phyloP scores from a whole-genome alignment of 768 basidiomycete genomes.

The Cystofilobasidium capitatum region DNA sequence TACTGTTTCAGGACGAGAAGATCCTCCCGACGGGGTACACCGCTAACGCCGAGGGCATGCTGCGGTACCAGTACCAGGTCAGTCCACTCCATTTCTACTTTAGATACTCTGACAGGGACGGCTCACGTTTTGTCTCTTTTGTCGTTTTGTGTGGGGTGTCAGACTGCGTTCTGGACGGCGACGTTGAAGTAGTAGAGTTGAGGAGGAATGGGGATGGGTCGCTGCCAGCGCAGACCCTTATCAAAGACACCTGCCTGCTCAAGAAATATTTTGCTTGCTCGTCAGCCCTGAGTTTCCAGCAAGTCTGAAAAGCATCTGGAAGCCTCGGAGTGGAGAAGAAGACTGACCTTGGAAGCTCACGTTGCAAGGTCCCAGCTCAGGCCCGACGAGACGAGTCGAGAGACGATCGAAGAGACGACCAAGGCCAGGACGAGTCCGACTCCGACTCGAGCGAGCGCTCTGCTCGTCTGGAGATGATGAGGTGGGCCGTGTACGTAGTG shows the following conservation, averaged over 20 bases:
- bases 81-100: not conserved
- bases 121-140: not conserved
- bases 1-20: conserved; percentile 56
- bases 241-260: too few relatives aligned
- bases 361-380: not conserved
- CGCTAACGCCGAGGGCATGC: conserved; percentile 66
- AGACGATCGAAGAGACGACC: not conserved
- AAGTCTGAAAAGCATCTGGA: too few relatives aligned
- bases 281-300: too few relatives aligned
- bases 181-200: not conserved
- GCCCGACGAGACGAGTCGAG: not conserved
- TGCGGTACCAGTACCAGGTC: conserved; percentile 68
- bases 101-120: too few relatives aligned
- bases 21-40: conserved; percentile 78
- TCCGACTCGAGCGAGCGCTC: not conserved
- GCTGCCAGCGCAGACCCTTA: too few relatives aligned
- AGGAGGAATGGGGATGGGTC: too few relatives aligned
- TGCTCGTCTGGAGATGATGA: not conserved
- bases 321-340: not conserved
- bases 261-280: too few relatives aligned
- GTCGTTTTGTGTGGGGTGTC: not conserved
- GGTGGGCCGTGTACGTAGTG: too few relatives aligned
- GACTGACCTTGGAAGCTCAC: not conserved
- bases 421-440: not conserved
- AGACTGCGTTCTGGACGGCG: conserved; percentile 4